Evolutionary conservation across 345 rosid genomes (phyloP).

Genomic region (Citrus glauca): DNA sequence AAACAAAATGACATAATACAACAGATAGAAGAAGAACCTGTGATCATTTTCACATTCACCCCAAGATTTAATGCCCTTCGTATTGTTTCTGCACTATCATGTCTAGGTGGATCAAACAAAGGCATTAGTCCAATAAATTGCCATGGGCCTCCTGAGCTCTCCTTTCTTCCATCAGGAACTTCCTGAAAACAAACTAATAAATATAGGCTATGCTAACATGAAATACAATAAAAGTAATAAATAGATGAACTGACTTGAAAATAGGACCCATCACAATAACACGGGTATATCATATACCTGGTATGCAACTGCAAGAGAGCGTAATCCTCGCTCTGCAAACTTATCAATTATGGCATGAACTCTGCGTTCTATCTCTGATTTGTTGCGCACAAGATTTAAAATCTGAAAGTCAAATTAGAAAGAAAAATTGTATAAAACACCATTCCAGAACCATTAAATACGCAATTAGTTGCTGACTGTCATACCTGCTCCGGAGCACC

Average conservation of each 20-base stretch:
- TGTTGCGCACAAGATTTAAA: slow-evolving; percentile 48
- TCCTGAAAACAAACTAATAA: slow-evolving; percentile 32
- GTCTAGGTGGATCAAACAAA: slow-evolving; percentile 67
- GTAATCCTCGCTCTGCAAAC: slow-evolving; percentile 56
- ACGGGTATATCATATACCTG: slow-evolving; percentile 30
- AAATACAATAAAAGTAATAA: background rate
- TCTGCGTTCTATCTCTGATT: slow-evolving; percentile 52
- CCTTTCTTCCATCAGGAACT: slow-evolving; percentile 62
- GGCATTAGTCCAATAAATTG: slow-evolving; percentile 61
- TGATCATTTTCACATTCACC: slow-evolving; percentile 67
- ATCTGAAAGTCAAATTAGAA: slow-evolving; percentile 29
- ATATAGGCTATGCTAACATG: background rate
- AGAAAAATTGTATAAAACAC: slow-evolving; percentile 7
- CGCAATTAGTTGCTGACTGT: background rate
- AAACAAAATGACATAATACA: background rate
- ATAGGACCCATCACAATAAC: background rate
- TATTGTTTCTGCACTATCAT: slow-evolving; percentile 61
- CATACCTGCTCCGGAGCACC: slow-evolving; percentile 70
- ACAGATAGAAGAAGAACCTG: slow-evolving; percentile 25
- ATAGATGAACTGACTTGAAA: background rate
- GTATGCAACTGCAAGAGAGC: slow-evolving; percentile 63
- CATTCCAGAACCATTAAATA: slow-evolving; percentile 1
- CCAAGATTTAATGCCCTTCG: slow-evolving; percentile 62
- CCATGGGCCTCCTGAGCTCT: slow-evolving; percentile 60
- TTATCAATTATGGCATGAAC: slow-evolving; percentile 56